Conservation (phyloP, 306 rosid genomes). For the Dalbergia cultrata region DNA sequence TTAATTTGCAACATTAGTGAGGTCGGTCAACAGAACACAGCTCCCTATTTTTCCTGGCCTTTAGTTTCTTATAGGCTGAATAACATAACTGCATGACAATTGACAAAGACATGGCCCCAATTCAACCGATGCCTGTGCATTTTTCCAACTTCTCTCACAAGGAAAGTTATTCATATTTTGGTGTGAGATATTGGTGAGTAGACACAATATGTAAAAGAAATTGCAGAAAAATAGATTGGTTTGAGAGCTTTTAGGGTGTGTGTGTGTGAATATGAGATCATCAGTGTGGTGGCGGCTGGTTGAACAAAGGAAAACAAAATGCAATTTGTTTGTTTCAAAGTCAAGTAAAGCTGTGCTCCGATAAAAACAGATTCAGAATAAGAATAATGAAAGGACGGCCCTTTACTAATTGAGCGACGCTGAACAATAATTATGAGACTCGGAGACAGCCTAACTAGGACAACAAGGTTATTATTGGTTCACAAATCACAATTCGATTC, state of each 20-base stretch:
- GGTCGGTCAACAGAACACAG: not conserved
- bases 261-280: not conserved
- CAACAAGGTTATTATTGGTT: conserved; percentile 7
- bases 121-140: not conserved
- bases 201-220: not conserved
- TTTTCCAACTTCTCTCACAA: conserved; percentile 33
- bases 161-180: conserved; percentile 10
- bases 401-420: not conserved
- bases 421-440: conserved; percentile 3
- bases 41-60: not conserved
- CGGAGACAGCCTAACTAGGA: not conserved
- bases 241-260: not conserved
- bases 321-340: not conserved
- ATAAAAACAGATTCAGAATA: not conserved
- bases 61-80: not conserved
- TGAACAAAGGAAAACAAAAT: conserved; percentile 11
- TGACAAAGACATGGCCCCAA: not conserved
- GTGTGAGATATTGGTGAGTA: conserved; percentile 38
- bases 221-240: not conserved
- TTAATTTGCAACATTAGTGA: not conserved
- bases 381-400: not conserved
- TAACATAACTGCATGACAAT: too few species aligned
- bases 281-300: not conserved
- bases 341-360: not conserved
- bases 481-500: conserved; percentile 24